phyloP scores from a whole-genome alignment of 1,139 yeast species.

The Pichia sp. region DNA sequence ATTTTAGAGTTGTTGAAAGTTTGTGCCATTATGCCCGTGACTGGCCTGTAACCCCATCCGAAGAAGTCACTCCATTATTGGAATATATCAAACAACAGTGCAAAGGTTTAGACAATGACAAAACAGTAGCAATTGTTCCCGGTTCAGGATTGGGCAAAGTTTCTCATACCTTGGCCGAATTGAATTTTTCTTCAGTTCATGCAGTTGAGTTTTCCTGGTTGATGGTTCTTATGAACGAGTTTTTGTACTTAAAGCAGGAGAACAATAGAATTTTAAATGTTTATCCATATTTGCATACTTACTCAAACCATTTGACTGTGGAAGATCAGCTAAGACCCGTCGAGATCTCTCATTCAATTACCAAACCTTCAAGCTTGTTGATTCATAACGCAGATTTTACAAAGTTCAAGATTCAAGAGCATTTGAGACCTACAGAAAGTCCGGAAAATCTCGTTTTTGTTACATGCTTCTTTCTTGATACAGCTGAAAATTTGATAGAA shows the following conservation, averaged over 20 bases:
- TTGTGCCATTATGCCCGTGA: conserved; percentile 72
- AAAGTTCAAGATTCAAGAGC: conserved; percentile 37
- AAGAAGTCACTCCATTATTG: conserved; percentile 51
- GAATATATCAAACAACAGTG: conserved; percentile 34
- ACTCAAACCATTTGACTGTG: conserved; percentile 58
- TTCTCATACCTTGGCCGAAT: conserved; percentile 50
- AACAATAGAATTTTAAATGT: conserved; percentile 29
- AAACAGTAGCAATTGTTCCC: conserved; percentile 59
- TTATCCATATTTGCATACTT: conserved; percentile 66
- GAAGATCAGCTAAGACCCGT: conserved; percentile 52
- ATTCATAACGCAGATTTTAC: conserved; percentile 66
- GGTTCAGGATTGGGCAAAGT: conserved; percentile 78
- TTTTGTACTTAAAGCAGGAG: conserved; percentile 36
- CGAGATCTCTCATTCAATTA: conserved; percentile 33
- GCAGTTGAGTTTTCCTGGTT: conserved; percentile 69
- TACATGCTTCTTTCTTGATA: conserved; percentile 76
- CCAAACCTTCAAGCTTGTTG: conserved; percentile 44
- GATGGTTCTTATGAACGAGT: conserved; percentile 64
- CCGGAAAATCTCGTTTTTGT: conserved; percentile 55
- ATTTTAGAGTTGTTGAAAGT: conserved; percentile 62
- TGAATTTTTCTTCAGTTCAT: conserved; percentile 45
- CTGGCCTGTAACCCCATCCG: conserved; percentile 47
- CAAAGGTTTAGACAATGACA: conserved; percentile 30
- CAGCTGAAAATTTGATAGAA: conserved; percentile 76
- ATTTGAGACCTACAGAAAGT: conserved; percentile 11